phyloP scores from a whole-genome alignment of 2,329 filamentous ascomycete species.

The Harringtonia lauricola region DNA sequence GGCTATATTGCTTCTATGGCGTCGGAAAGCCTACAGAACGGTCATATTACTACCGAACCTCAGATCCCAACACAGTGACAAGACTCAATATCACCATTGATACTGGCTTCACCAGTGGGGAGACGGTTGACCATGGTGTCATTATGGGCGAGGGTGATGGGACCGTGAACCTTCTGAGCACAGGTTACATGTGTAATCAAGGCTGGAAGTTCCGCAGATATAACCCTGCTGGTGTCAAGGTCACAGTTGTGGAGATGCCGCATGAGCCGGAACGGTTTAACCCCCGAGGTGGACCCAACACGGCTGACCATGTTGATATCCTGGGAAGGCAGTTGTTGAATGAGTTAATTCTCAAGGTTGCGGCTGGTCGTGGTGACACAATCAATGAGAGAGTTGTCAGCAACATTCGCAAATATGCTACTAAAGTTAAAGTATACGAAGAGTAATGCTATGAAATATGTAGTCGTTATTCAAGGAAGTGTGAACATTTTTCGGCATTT shows the following conservation, averaged over 20 bases:
- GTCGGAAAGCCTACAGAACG: conserved; percentile 90
- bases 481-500: no score
- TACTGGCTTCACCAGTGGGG: conserved; percentile 46
- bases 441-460: conserved; percentile 26
- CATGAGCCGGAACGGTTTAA: conserved; percentile 92
- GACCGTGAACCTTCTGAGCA: conserved; percentile 84
- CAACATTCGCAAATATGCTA: conserved; percentile 72
- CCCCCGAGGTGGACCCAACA: conserved; percentile 59
- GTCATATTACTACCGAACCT: conserved; percentile 74
- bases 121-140: conserved; percentile 70
- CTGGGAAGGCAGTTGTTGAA: conserved; percentile 81
- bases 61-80: conserved; percentile 53
- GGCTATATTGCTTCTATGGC: conserved; percentile 96
- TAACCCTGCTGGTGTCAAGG: conserved; percentile 71
- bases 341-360: conserved; percentile 78
- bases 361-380: conserved; percentile 69
- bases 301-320: conserved; percentile 93
- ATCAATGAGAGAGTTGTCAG: conserved; percentile 72
- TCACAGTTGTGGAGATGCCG: conserved; percentile 90
- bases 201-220: conserved; percentile 92
- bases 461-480: background rate
- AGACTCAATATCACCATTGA: conserved; percentile 67
- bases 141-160: conserved; percentile 93
- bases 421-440: conserved; percentile 73
- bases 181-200: conserved; percentile 93